Percentiles rank a stretch among this genome's conserved stretches.
phyloP scores from a whole-genome alignment of 2,329 filamentous ascomycete species.

The Chaetomium globosum region DNA sequence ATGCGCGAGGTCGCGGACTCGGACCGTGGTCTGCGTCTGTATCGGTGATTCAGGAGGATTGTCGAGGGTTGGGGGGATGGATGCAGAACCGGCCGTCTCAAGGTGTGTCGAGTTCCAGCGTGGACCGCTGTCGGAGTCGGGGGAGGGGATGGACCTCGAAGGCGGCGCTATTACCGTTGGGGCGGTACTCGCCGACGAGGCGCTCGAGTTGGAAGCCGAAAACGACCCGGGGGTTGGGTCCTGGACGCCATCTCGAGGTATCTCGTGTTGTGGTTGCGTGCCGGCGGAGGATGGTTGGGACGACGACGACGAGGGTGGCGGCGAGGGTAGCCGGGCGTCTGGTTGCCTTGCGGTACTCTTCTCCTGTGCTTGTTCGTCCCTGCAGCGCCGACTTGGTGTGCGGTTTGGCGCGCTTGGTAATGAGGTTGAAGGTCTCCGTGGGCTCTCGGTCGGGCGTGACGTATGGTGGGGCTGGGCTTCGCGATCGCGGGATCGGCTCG shows the following conservation, averaged over 20 bases:
- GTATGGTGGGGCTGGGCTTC: slow-evolving; percentile 32
- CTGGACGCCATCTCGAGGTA: slow-evolving; percentile 31
- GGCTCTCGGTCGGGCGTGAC: slow-evolving; percentile 34
- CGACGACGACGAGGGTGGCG: slow-evolving; percentile 56
- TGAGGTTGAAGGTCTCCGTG: slow-evolving; percentile 30
- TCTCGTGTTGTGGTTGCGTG: slow-evolving; percentile 40
- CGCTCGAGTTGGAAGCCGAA: slow-evolving; percentile 39
- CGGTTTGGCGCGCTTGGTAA: slow-evolving; percentile 23
- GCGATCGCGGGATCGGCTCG: slow-evolving; percentile 41
- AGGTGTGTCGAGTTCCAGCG: slow-evolving; percentile 35
- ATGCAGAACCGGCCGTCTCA: slow-evolving; percentile 38
- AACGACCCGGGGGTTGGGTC: slow-evolving; percentile 40
- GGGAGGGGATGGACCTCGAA: slow-evolving; percentile 42
- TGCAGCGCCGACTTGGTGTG: slow-evolving; percentile 23
- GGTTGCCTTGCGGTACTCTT: slow-evolving; percentile 19
- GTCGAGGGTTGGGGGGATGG: slow-evolving; percentile 36
- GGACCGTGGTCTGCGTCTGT: slow-evolving; percentile 61
- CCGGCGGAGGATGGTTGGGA: slow-evolving; percentile 38
- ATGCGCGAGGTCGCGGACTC: slow-evolving; percentile 85
- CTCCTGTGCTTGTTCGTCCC: slow-evolving; percentile 27
- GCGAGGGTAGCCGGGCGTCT: slow-evolving; percentile 54
- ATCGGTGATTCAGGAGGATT: slow-evolving; percentile 42
- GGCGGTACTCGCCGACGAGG: slow-evolving; percentile 37
- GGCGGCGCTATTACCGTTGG: slow-evolving; percentile 34
- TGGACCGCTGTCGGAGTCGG: slow-evolving; percentile 42